phyloP scores from a whole-genome alignment of 139 green algal genomes.

The Klebsormidium nitens region DNA sequence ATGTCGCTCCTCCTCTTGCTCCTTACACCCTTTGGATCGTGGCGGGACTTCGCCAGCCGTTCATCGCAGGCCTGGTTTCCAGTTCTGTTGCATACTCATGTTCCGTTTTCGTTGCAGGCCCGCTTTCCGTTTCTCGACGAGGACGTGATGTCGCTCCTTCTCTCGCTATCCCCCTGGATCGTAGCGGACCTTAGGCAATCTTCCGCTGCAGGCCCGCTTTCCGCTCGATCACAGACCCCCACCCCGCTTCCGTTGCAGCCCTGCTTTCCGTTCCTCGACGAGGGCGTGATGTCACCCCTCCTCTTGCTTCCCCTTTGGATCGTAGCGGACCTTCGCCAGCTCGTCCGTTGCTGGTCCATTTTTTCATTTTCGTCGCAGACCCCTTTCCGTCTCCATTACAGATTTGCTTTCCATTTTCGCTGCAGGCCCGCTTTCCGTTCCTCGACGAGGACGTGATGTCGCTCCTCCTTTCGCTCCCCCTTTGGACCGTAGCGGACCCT shows the following conservation, averaged over 20 bases:
- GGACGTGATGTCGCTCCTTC: constrained; percentile 53
- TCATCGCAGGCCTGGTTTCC: too few relatives aligned
- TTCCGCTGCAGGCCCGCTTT: too few relatives aligned
- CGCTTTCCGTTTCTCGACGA: constrained; percentile 91
- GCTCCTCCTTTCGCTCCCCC: constrained; percentile 41
- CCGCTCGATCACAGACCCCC: too few relatives aligned
- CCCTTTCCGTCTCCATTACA: too few relatives aligned
- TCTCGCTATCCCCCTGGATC: constrained; percentile 36
- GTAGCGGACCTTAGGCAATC: constrained; percentile 20
- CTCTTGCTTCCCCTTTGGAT: constrained; percentile 36
- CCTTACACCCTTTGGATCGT: neutral
- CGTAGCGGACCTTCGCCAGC: constrained; percentile 6
- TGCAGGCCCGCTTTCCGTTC: constrained; percentile 73
- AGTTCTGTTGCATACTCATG: too few relatives aligned
- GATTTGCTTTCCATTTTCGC: too few relatives aligned
- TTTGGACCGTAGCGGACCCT: constrained; percentile 27
- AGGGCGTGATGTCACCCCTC: constrained; percentile 57
- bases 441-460: constrained; percentile 75
- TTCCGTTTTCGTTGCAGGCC: constrained; percentile 21
- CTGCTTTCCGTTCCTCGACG: constrained; percentile 84
- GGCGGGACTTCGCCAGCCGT: too few relatives aligned
- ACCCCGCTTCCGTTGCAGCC: too few relatives aligned
- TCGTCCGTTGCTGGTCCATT: too few relatives aligned
- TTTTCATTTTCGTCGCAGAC: too few relatives aligned
- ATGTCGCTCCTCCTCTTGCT: neutral